Evolutionary conservation across 1,284 basidiomycete genomes (phyloP).

Genomic region (Termitomyces sp.): DNA sequence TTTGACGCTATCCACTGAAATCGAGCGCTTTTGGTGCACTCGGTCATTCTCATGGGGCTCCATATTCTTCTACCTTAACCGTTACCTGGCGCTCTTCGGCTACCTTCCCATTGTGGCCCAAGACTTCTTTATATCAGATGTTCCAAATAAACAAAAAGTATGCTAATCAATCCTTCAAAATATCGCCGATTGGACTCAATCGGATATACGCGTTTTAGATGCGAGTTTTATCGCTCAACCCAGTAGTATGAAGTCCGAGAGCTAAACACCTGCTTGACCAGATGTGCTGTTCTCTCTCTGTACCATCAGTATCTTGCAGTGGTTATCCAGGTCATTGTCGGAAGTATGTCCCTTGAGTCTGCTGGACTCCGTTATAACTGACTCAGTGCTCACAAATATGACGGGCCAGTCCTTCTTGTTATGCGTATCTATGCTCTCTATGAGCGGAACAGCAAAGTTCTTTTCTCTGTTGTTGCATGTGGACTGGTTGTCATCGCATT

Average conservation of each 20-base stretch:
- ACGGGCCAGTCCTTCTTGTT: conserved; percentile 16
- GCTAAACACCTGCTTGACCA: not conserved
- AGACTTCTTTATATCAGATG: not conserved
- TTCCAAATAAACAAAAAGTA: not conserved
- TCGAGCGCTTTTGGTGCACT: conserved; percentile 31
- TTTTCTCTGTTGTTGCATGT: conserved; percentile 15
- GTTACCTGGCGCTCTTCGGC: conserved; percentile 32
- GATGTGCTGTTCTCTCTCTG: conserved; percentile 15
- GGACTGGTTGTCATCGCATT: conserved; percentile 19
- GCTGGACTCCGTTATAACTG: not conserved
- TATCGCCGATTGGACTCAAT: not conserved
- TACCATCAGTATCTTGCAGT: conserved; percentile 23
- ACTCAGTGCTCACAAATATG: no score
- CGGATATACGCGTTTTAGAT: not conserved
- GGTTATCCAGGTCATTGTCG: conserved; percentile 18
- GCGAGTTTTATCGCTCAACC: not conserved
- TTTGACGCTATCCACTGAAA: conserved; percentile 31
- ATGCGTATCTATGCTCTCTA: conserved; percentile 19
- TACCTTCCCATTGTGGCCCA: conserved; percentile 22
- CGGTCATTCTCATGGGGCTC: conserved; percentile 20
- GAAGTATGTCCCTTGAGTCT: conserved; percentile 13
- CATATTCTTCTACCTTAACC: conserved; percentile 31
- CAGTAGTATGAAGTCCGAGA: no score
- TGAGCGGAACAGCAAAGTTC: conserved; percentile 13
- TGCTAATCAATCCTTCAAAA: not conserved